Evolutionary conservation across 768 basidiomycete species (phyloP), one percentile per base, ranked within the genome.

Genomic region (Boletus huronensis): DNA sequence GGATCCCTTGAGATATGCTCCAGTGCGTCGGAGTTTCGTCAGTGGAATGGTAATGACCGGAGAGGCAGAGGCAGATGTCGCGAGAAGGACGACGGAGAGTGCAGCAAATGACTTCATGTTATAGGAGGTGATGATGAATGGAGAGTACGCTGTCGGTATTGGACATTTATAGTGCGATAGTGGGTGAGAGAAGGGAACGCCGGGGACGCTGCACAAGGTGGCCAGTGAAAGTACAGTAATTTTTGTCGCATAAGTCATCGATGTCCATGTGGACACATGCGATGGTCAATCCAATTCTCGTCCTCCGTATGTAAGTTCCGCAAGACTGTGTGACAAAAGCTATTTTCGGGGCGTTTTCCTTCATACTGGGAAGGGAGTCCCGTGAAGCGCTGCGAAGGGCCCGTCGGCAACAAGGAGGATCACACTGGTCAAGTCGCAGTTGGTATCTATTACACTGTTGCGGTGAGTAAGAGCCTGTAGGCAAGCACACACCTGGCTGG

Each of bases 1-100:
- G 17, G 56, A 58, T 11, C 64, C 56, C 38, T 58, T 57, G 53
- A 60, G 62, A 40, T 62, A 38, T 16, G 55, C 19, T 21, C 62
- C 58, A 4, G 48, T 43, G 34, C 47, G 53, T 36, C 55, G 36
- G 36, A 38, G 36, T 47, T 55, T 66, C 5, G 42, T 54, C 36
- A 69, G 29, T 3, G 59, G 53, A 5, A 50, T 29, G 28, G 38
- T 60, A 43, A 58, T 7, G 21, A 19, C 17, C n/a, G 36, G 17
- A 19, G 36, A 48, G 2, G 62, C 57, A 34, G 48, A 57, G 17
- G 19, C 39, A 44, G 44, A 57, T 2, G 47, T 46, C 13, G 54
- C 50, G 43, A 66, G 31, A 9, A 64, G 34, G 19, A 23, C 28
- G 8, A 49, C n/a, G 26, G 54, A 36, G 38, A 61, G 38, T 2